Percentiles rank a stretch among this genome's conserved stretches.
Evolutionary conservation across 331 rosid species (phyloP).

Genomic region (Dryas integrifolia): DNA sequence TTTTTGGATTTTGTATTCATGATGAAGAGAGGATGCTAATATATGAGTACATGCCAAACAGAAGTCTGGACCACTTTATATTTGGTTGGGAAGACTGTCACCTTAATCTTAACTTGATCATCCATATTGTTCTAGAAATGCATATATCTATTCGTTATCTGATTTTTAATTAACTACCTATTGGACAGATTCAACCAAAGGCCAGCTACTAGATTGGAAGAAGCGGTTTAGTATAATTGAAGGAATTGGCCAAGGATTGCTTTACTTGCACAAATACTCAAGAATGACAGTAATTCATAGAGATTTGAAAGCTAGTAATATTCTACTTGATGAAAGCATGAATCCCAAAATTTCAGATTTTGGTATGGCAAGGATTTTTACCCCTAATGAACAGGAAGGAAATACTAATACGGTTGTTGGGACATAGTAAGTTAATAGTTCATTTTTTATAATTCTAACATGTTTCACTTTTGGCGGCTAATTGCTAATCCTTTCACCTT

Average conservation of each 20-base stretch:
- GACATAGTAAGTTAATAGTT: neutral
- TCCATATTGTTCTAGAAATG: neutral
- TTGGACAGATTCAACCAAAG: slow-evolving; percentile 18
- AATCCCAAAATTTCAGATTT: neutral
- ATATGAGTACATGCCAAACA: slow-evolving; percentile 14
- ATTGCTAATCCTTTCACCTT: neutral
- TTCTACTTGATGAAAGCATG: too few species aligned
- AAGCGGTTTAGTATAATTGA: neutral
- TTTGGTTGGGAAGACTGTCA: slow-evolving; percentile 1
- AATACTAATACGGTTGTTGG: slow-evolving; percentile 15
- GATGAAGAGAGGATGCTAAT: slow-evolving; percentile 18
- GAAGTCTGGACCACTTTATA: slow-evolving; percentile 10
- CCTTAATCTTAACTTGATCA: neutral
- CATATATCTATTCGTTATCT: neutral
- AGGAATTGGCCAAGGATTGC: slow-evolving; percentile 14
- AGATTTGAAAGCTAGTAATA: too few species aligned
- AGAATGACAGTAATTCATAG: neutral
- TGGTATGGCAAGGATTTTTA: neutral
- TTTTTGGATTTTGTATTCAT: slow-evolving; percentile 16
- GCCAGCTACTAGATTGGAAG: slow-evolving; percentile 2
- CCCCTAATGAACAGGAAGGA: slow-evolving; percentile 7
- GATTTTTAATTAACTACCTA: neutral
- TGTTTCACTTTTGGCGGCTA: neutral
- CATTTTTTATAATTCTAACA: neutral
- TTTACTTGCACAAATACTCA: slow-evolving; percentile 10